A percentile compares a stretch with the other conserved stretches of the same genome.
phyloP scores from a whole-genome alignment of 1,139 yeast species.

The Scheffersomyces titani region DNA sequence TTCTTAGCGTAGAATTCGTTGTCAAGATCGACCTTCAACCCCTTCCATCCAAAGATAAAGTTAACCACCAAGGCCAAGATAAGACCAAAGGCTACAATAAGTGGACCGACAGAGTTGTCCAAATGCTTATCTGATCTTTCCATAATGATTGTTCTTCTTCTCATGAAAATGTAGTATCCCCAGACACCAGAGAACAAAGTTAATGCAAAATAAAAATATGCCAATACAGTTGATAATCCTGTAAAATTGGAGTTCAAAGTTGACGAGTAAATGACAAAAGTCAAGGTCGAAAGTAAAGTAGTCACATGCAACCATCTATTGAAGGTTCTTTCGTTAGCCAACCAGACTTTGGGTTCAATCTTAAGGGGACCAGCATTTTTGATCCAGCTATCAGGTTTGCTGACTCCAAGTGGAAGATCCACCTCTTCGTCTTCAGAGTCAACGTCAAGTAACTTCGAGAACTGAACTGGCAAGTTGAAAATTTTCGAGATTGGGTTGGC shows the following conservation, averaged over 20 bases:
- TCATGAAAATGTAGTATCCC: conserved; percentile 81
- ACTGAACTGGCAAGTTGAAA: conserved; percentile 29
- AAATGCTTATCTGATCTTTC: conserved; percentile 84
- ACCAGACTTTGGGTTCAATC: conserved; percentile 97
- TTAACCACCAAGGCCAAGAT: conserved; percentile 67
- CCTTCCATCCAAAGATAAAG: conserved; percentile 65
- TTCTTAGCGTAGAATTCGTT: conserved; percentile 34
- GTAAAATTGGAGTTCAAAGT: conserved; percentile 64
- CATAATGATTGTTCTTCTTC: conserved; percentile 70
- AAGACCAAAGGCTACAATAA: conserved; percentile 73
- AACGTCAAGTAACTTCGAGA: conserved; percentile 52
- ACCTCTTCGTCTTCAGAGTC: conserved; percentile 89
- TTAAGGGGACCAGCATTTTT: conserved; percentile 90
- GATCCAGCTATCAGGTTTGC: conserved; percentile 73
- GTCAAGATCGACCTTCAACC: conserved; percentile 18
- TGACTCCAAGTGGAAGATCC: conserved; percentile 84
- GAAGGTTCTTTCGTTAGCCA: conserved; percentile 96
- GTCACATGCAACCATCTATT: conserved; percentile 94
- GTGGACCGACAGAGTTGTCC: conserved; percentile 88
- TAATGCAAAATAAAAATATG: conserved; percentile 76
- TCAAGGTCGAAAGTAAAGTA: conserved; percentile 81
- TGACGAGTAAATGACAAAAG: conserved; percentile 83
- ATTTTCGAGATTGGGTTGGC: conserved; percentile 20
- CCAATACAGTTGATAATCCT: conserved; percentile 59
- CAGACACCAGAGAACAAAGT: conserved; percentile 83